These are phyloP conservation scores for Saccharomycopsis hybrid DNA, from an alignment of 1,139 yeast genomes.

Conservation along the genomic window DNA sequence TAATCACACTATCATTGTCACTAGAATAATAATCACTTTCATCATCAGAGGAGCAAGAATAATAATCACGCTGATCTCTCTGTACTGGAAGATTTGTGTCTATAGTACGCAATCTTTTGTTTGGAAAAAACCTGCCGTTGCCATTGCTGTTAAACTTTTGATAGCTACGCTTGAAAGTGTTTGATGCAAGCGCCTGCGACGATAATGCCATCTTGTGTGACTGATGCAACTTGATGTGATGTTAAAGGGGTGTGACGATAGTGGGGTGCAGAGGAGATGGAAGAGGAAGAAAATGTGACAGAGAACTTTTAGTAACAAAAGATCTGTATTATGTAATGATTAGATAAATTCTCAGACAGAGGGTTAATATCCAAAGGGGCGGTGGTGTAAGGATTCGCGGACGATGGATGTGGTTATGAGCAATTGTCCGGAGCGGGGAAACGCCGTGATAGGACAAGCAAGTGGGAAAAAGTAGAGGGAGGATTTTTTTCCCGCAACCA, in stretches of 20 bases:
- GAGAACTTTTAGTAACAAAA: neutral
- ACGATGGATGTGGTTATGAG: neutral
- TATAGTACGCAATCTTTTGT: conserved; percentile 7
- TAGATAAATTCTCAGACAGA: no score
- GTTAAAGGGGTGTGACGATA: neutral
- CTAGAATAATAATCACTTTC: conserved; percentile 9
- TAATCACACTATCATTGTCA: conserved; percentile 1
- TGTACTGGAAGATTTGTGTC: neutral
- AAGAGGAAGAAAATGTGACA: neutral
- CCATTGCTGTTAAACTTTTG: conserved; percentile 1
- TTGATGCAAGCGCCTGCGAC: conserved; percentile 16
- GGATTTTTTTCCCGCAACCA: neutral
- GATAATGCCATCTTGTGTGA: conserved; percentile 15
- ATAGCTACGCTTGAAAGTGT: conserved; percentile 10
- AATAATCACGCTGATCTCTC: conserved; percentile 13
- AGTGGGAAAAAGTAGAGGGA: neutral
- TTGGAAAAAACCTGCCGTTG: conserved; percentile 3
- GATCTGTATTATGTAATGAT: no score
- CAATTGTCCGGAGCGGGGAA: neutral
- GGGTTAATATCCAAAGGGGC: no score
- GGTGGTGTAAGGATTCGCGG: no score
- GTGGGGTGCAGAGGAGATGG: neutral
- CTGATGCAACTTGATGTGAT: neutral
- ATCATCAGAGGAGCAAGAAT: conserved; percentile 18
- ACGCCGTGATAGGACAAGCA: neutral